A percentile compares a stretch with the other conserved stretches of the same genome.
Conservation (phyloP, 2,329 filamentous ascomycete species). For the Dryadomyces quercus-mongolicae region DNA sequence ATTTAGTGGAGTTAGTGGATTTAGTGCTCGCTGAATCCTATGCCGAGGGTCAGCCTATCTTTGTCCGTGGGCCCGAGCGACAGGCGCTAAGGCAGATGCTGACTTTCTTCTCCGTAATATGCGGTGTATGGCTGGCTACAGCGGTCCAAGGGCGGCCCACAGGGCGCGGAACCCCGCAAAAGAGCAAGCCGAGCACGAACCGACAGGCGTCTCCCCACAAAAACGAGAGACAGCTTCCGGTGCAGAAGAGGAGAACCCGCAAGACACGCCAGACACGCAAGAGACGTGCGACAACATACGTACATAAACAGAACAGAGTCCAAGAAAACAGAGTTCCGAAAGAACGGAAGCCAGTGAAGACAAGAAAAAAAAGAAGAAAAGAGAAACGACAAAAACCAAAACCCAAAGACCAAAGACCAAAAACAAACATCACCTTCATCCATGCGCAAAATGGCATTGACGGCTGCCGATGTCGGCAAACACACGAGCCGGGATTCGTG, state of each 20-base stretch:
- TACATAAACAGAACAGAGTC: no score
- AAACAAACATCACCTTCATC: not conserved
- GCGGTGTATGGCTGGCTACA: not conserved
- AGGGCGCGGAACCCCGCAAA: constrained; percentile 1
- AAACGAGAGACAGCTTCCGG: not conserved
- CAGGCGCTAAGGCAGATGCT: not conserved
- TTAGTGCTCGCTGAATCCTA: not conserved
- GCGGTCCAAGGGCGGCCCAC: not conserved
- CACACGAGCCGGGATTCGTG: constrained; percentile 22
- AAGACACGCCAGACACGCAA: no score
- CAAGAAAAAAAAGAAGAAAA: no score
- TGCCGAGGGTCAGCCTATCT: no score
- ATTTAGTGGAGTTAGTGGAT: not conserved
- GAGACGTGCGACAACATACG: no score
- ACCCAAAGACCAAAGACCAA: no score
- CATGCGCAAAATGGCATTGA: constrained; percentile 13
- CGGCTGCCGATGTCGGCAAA: constrained; percentile 21
- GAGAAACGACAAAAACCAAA: no score
- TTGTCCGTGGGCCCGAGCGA: not conserved
- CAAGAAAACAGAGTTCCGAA: no score
- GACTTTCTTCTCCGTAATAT: not conserved
- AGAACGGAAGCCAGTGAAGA: no score
- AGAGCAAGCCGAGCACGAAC: not conserved
- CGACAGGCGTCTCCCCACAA: not conserved
- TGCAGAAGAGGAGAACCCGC: not conserved